Evolutionary conservation across 176 grass and related monocot species (phyloP).

Genomic region (Calamus simplicifolius): DNA sequence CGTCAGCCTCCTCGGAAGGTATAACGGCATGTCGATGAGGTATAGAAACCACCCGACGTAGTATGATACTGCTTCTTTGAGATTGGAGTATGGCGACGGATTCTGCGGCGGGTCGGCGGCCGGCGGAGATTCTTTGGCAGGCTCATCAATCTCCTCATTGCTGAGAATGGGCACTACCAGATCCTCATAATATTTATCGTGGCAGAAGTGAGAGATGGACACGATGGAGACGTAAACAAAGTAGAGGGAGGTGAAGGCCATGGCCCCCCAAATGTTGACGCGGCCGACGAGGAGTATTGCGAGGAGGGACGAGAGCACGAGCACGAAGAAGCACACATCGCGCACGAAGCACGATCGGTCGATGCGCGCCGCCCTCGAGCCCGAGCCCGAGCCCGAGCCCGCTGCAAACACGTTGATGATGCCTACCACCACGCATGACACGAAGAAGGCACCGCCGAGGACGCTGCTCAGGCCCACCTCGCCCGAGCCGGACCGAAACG

Average conservation of each 20-base stretch:
- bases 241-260: conserved; percentile 2
- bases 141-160: neutral
- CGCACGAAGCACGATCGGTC: conserved; percentile 1
- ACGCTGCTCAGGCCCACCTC: conserved; percentile 2
- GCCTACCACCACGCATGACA: neutral
- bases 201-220: neutral
- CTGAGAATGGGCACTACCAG: neutral
- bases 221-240: neutral
- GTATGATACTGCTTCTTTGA: neutral
- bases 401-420: neutral
- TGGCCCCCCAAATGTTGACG: neutral
- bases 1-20: neutral
- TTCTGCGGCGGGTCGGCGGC: neutral
- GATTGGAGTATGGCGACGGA: neutral
- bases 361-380: neutral
- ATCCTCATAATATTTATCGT: neutral
- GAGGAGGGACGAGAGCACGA: conserved; percentile 1
- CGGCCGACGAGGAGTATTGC: neutral
- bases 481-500: neutral
- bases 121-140: neutral
- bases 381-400: neutral
- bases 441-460: neutral
- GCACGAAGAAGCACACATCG: conserved; percentile 1
- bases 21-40: conserved; percentile 3
- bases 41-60: neutral